These are phyloP conservation scores for Globomyces pollinis-pini DNA, from an alignment of 192 early-diverging fungal species.

Conservation along the genomic window DNA sequence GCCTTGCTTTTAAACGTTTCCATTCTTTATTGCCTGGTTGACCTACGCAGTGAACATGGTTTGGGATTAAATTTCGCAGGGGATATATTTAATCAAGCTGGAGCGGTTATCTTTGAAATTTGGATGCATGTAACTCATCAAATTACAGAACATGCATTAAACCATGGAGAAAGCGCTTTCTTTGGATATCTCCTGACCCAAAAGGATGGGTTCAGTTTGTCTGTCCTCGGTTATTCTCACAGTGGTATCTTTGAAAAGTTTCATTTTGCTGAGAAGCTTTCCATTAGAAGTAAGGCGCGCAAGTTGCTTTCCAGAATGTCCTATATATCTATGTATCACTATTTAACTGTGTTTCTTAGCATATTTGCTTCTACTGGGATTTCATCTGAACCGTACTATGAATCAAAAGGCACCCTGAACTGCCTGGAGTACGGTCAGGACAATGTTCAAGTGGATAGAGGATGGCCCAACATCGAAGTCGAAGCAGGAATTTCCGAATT, in stretches of 20 bases:
- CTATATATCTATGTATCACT: background rate
- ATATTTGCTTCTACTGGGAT: background rate
- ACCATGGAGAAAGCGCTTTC: background rate
- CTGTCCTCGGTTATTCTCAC: background rate
- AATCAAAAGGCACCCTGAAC: background rate
- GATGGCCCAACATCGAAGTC: background rate
- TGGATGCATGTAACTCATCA: background rate
- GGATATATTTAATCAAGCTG: background rate
- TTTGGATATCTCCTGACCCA: slow-evolving; percentile 6
- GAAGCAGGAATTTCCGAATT: background rate
- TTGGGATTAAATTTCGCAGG: background rate
- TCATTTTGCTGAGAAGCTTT: slow-evolving; percentile 4
- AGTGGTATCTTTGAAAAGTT: slow-evolving; percentile 1
- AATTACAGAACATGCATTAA: background rate
- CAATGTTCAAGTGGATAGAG: background rate
- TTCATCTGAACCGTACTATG: background rate
- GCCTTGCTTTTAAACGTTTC: background rate
- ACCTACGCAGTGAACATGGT: background rate
- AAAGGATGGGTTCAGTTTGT: background rate
- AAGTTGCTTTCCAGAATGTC: background rate
- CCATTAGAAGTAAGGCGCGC: background rate
- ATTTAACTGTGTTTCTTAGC: background rate
- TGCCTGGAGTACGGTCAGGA: slow-evolving; percentile 2
- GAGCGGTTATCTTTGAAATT: slow-evolving; percentile 2
- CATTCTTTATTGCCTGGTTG: background rate